phyloP scores from a whole-genome alignment of 306 rosid genomes.

The Sicyos baderoa region DNA sequence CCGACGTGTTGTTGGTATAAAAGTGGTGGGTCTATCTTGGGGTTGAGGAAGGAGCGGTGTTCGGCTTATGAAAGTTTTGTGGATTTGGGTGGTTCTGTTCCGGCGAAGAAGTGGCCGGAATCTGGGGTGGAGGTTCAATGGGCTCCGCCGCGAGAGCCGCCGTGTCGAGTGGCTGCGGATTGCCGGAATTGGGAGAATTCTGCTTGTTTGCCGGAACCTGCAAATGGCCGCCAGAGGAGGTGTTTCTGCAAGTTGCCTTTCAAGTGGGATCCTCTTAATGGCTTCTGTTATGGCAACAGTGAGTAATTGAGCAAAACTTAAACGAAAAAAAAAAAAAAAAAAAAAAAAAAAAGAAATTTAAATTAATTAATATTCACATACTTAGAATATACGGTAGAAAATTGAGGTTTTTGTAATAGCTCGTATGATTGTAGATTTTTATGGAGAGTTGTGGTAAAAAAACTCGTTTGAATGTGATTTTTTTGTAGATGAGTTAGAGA shows the following conservation, averaged over 20 bases:
- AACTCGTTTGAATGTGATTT: no score
- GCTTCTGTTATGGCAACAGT: conserved; percentile 42
- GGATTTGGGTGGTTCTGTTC: conserved; percentile 32
- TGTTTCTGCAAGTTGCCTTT: conserved; percentile 52
- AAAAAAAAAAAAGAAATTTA: no score
- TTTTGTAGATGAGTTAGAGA: no score
- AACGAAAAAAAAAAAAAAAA: no score
- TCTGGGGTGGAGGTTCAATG: conserved; percentile 80
- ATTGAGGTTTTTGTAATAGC: no score
- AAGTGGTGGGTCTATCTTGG: conserved; percentile 62
- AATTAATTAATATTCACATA: no score
- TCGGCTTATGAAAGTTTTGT: conserved; percentile 68
- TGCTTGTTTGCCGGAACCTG: conserved; percentile 41
- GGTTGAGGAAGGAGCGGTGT: conserved; percentile 51
- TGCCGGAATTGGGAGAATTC: conserved; percentile 23
- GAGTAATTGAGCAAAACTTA: conserved; percentile 23
- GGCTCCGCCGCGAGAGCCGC: conserved; percentile 47
- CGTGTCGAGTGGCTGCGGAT: conserved; percentile 28
- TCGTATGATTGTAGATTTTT: no score
- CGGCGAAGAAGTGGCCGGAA: conserved; percentile 45
- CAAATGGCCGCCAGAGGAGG: conserved; percentile 30
- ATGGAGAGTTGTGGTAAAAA: no score
- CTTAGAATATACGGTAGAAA: no score
- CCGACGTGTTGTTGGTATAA: conserved; percentile 51
- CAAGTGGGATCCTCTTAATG: conserved; percentile 53